Evolutionary conservation across 352 stramenopile species (phyloP), one percentile per base, ranked within the genome.

Genomic region (Globisporangium alternatum): DNA sequence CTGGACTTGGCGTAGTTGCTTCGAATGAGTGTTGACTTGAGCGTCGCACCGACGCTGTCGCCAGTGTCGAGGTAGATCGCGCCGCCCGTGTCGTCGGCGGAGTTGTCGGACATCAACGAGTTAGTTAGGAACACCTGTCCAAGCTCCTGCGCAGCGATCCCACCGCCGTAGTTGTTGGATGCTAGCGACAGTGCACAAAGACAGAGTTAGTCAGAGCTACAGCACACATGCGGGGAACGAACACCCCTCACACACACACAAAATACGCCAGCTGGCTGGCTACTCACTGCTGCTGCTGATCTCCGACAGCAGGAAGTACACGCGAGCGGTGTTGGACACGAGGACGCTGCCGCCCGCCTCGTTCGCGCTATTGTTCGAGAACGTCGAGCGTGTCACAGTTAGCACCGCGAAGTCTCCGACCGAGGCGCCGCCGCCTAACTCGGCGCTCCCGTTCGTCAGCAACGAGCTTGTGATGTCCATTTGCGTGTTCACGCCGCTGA

Each of bases 21-120:
- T 10, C 63, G 65, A 6, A 90, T 54, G 0, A 56, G 17, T 1
- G 68, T 69, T 0, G 62, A 31, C 10, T 77, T 65, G 10, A 90
- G 35, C 2, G 62, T 76, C 1, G 65, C 80, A 8, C 64, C 22
- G 10, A 83, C 78, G 37, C 63, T 45, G 12, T 83, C 70, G 2
- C 81, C 81, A 0, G 78, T 87, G 41, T 89, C 76, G 7, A 90
- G 21, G 48, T 70, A 90, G 41, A 90, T 64, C 1, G 69, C 81
- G 2, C 81, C 81, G 10, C 81, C 81, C 0, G 80, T 82, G 55
- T 89, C 81, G 44, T 90, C 81, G 0, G 81, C 81, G 19, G 62
- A 59, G 51, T 90, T 90, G 43, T 77, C 62, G 1, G 64, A 65
- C 10, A 90, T 19, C 5, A 66, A 48, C n/a, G 71, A 81, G 9